Evolutionary conservation across 2,329 filamentous ascomycete species (phyloP), one percentile per base, ranked within the genome.

Genomic region (Fusarium ambrosium): DNA sequence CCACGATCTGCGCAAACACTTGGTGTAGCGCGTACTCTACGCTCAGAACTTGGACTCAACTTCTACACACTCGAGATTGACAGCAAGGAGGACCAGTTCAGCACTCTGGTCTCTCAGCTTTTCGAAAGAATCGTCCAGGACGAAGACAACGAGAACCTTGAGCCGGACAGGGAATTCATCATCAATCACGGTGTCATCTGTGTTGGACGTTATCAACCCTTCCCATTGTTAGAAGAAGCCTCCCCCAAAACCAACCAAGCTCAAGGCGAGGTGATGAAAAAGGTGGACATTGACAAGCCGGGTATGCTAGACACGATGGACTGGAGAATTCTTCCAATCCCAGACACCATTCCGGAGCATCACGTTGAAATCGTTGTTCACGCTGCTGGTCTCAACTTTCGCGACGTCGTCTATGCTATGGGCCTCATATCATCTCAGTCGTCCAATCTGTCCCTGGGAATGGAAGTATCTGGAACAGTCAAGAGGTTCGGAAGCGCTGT

Each of bases 51-150:
- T 2, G 69, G 45, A 18, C 14, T 66, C 14, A 43, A 18, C 11
- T 34, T 71, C n/a, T 65, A 66, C 13, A 69, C 69, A 1, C 61
- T 71, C 9, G 69, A 71, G 32, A 32, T 71, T 27, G 48, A 62
- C 22, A 18, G 14, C 6, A 20, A n/a, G 9, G 39, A 59, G 9
- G 6, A n/a, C 7, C 32, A 22, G 5, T 48, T 45, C 4, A 6
- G 32, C 1, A 18, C 5, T n/a, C 10, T 71, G 0, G 27, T 69
- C 10, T 7, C 29, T 1, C 14, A 3, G 2, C 16, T 69, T 11
- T 66, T 69, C 18, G 55, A 64, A 14, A 71, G 65, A 36, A 18
- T 71, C 2, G 14, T 64, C 1, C 39, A 24, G 7, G 69, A 66
- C 4, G 39, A 18, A 4, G 69, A 62, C 2, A 32, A 18, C 0